Evolutionary conservation across 768 basidiomycete species (phyloP).

Genomic region (Termitomyces sp.): DNA sequence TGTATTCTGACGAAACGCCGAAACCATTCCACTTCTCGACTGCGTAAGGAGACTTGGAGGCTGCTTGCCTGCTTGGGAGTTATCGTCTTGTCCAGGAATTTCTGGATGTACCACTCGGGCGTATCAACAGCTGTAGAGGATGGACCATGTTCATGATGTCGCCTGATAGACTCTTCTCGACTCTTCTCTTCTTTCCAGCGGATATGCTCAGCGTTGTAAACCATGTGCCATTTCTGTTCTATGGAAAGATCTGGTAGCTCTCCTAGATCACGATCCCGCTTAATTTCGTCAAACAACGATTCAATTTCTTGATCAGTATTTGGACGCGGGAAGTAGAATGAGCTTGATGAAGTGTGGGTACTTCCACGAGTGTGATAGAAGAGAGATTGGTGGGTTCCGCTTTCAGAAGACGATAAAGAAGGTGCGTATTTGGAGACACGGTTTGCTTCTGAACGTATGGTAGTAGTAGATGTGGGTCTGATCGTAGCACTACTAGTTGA

Average conservation of each 20-base stretch:
- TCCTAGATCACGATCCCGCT: slow-evolving; percentile 60
- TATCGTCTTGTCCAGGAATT: slow-evolving; percentile 83
- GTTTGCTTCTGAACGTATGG: slow-evolving; percentile 52
- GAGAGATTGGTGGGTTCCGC: slow-evolving; percentile 35
- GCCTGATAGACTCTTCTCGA: slow-evolving; percentile 56
- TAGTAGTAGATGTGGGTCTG: slow-evolving; percentile 46
- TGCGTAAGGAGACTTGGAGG: slow-evolving; percentile 72
- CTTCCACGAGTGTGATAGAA: slow-evolving; percentile 53
- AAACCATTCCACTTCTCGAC: slow-evolving; percentile 83
- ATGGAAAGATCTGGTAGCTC: slow-evolving; percentile 56
- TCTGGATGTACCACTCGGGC: slow-evolving; percentile 91
- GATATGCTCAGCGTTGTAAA: slow-evolving; percentile 76
- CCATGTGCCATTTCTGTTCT: slow-evolving; percentile 90
- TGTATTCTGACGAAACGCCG: slow-evolving; percentile 66
- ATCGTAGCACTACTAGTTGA: slow-evolving; percentile 27
- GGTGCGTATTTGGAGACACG: slow-evolving; percentile 60
- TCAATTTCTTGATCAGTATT: slow-evolving; percentile 74
- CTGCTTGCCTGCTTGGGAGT: slow-evolving; percentile 76
- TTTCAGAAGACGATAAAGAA: slow-evolving; percentile 46
- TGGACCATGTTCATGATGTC: slow-evolving; percentile 55
- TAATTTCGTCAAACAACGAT: slow-evolving; percentile 71
- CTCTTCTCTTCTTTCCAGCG: slow-evolving; percentile 72
- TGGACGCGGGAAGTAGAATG: slow-evolving; percentile 76
- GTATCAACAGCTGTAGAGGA: slow-evolving; percentile 52
- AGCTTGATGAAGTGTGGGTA: slow-evolving; percentile 32